Conservation (phyloP, 768 basidiomycete species). For the Mycena belliarum region DNA sequence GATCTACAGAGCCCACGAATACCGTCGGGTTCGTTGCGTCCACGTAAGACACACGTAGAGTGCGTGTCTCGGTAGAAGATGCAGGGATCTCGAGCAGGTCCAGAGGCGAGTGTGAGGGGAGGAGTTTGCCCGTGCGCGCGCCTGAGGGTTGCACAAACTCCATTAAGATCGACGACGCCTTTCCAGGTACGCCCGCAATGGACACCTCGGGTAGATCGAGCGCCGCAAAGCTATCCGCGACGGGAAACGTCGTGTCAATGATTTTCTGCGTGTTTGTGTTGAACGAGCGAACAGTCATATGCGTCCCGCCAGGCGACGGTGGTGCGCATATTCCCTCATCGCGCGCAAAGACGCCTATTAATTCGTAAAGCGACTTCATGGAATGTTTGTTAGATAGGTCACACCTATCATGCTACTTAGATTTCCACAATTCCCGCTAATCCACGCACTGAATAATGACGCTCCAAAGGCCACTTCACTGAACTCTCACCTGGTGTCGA, state of each 20-base stretch:
- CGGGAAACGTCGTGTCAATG: slow-evolving; percentile 72
- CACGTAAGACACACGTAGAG: slow-evolving; percentile 52
- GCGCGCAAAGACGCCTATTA: slow-evolving; percentile 69
- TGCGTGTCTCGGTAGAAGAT: slow-evolving; percentile 19
- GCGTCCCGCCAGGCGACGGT: slow-evolving; percentile 18
- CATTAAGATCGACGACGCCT: slow-evolving; percentile 62
- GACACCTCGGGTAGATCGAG: slow-evolving; percentile 51
- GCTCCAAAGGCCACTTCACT: no score
- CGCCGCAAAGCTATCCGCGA: slow-evolving; percentile 39
- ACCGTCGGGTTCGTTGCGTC: slow-evolving; percentile 80
- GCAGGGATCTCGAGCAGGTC: slow-evolving; percentile 42
- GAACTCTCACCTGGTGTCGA: slow-evolving; percentile 61
- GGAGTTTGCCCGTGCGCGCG: slow-evolving; percentile 68
- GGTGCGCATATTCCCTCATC: slow-evolving; percentile 58
- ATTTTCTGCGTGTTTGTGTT: slow-evolving; percentile 75
- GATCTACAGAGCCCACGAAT: slow-evolving; percentile 50
- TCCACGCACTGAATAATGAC: no score
- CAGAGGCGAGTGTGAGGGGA: slow-evolving; percentile 57
- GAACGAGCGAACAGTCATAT: slow-evolving; percentile 55
- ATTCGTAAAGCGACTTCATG: no score
- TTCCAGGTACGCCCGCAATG: slow-evolving; percentile 71
- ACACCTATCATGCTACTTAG: slow-evolving; percentile 69
- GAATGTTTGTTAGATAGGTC: no score
- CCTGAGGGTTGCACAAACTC: slow-evolving; percentile 70
- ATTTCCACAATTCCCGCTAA: slow-evolving; percentile 73